Base-by-base conservation (phyloP, 2,329 filamentous ascomycete genomes). In the Nemania abortiva region DNA sequence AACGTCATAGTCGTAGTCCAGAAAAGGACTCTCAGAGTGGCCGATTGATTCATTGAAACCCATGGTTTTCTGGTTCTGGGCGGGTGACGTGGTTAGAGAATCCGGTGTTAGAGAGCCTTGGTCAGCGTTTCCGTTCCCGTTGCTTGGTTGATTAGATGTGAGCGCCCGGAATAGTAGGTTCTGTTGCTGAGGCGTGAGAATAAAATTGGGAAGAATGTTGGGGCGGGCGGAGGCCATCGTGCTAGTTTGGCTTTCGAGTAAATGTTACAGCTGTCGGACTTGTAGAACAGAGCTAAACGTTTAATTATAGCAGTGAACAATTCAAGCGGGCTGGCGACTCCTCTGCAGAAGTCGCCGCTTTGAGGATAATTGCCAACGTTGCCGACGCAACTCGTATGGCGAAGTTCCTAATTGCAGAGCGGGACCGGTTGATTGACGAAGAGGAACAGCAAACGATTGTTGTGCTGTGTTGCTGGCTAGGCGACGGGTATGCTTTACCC, bases 1-100 rank as follows among this genome's bases (percentile, higher is more conserved):
- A 66, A 94, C 90, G 55, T 92, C 90, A 72, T 92, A 91, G 73
- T 92, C 90, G 75, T 94, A 96, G 72, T 97, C 94, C 66, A 97
- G 85, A 77, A 91, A 95, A 0, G 95, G 94, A 72, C 92, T 96
- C 57, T 94, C 92, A 37, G 94, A 89, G 53, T 89, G 87, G 71
- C 84, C 86, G 64, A 75, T 77, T 54, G 88, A 79, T 29, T 81
- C 81, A 39, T 84, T 83, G 1, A 83, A 81, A 20, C 60, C 61
- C 49, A 81, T 82, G 80, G 66, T 81, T 77, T 66, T 83, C 74
- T 81, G 80, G 29, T 76, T 77, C 73, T 84, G 82, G 55, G 79
- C 73, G 18, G 86, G 85, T 11, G 86, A 87, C 62, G 82, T 82
- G 69, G 85, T 84, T 71, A 88, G 79, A 60, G 87, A 81, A 63